Evolutionary conservation across 192 early-diverging fungal genomes (phyloP).

Genomic region (Coemansia sp.): DNA sequence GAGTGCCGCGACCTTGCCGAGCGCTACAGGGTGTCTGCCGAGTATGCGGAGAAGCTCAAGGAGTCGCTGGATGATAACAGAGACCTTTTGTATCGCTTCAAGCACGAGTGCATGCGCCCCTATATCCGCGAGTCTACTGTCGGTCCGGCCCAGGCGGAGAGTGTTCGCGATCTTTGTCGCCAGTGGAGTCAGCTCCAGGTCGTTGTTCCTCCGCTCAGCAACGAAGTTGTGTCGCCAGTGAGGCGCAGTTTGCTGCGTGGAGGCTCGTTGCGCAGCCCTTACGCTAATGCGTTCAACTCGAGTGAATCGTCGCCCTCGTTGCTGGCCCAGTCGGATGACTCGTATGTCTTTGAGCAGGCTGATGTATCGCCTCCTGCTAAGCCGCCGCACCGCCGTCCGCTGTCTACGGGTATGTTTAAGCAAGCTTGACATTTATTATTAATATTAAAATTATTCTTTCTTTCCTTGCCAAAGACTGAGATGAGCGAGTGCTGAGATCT

Average conservation of each 20-base stretch:
- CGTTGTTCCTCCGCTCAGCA: conserved; percentile 17
- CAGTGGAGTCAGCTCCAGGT: conserved; percentile 51
- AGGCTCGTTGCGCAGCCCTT: not conserved
- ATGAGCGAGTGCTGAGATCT: conserved; percentile 29
- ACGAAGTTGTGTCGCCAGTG: conserved; percentile 23
- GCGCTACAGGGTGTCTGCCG: conserved; percentile 13
- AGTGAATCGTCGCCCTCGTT: conserved; percentile 8
- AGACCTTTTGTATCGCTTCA: conserved; percentile 20
- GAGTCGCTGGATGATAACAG: conserved; percentile 17
- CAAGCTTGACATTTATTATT: not conserved
- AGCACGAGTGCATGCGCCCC: conserved; percentile 39
- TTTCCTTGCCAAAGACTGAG: conserved; percentile 22
- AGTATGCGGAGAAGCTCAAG: conserved; percentile 8
- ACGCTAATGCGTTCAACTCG: not conserved
- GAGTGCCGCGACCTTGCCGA: conserved; percentile 19
- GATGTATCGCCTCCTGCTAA: not conserved
- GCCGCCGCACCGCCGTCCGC: not conserved
- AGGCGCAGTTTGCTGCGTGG: not conserved
- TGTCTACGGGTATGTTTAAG: not conserved
- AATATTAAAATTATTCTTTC: not conserved
- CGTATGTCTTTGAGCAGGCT: not conserved
- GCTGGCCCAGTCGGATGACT: conserved; percentile 3
- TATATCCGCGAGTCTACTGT: conserved; percentile 41
- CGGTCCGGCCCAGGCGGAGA: conserved; percentile 34
- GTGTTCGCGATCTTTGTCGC: conserved; percentile 27